These are phyloP conservation scores for Globisporangium emineosum DNA, from an alignment of 352 stramenopile genomes.

Conservation along the genomic window DNA sequence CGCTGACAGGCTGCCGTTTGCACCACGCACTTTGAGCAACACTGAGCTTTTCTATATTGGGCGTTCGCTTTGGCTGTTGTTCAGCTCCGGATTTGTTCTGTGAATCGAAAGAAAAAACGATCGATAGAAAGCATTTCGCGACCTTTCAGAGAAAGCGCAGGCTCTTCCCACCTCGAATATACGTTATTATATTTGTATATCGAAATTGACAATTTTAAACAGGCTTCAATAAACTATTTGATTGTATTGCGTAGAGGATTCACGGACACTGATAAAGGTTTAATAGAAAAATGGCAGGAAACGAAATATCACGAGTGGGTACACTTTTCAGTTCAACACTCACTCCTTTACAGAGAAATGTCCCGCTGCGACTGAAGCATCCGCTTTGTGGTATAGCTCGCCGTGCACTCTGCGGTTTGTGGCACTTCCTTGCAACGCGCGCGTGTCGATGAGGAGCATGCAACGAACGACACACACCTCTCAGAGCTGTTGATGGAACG, in stretches of 20 bases:
- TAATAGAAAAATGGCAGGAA: no score
- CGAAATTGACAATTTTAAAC: no score
- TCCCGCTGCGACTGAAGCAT: not conserved
- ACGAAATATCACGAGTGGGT: not conserved
- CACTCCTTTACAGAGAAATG: not conserved
- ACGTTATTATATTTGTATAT: not conserved
- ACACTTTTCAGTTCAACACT: not conserved
- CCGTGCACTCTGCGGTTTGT: not conserved
- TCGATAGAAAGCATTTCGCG: not conserved
- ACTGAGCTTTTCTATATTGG: no score
- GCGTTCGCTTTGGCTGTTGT: not conserved
- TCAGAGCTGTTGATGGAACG: no score
- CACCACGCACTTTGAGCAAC: not conserved
- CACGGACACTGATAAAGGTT: no score
- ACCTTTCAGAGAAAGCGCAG: not conserved
- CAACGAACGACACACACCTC: no score
- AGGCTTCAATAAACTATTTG: no score
- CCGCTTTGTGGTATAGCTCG: not conserved
- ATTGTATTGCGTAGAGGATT: no score
- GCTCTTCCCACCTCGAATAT: not conserved
- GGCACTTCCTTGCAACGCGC: not conserved
- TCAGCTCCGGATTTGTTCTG: not conserved
- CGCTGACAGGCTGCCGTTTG: not conserved
- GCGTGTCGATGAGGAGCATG: not conserved
- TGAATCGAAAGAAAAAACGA: not conserved